Conservation (phyloP, 148 eudicot genomes). For the Oxyria digyna region DNA sequence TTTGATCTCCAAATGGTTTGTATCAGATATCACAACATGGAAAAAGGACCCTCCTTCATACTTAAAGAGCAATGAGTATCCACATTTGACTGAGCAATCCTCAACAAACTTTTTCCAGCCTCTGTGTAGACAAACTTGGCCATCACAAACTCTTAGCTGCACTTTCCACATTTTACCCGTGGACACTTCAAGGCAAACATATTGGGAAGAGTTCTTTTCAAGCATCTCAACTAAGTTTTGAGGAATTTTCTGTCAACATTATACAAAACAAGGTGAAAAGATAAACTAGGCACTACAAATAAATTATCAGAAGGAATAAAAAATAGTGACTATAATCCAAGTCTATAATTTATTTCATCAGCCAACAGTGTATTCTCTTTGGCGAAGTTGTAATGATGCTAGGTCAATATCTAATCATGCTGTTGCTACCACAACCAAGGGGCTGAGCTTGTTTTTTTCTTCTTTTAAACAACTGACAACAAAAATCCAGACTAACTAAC, state of each 20-base stretch:
- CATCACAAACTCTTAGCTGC: background rate
- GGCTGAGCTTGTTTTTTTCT: too few relatives aligned
- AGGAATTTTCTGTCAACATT: background rate
- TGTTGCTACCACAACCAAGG: too few relatives aligned
- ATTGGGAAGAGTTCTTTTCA: background rate
- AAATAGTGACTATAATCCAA: too few relatives aligned
- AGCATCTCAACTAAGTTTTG: background rate
- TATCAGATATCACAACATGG: background rate
- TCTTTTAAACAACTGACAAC: too few relatives aligned
- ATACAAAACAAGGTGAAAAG: too few relatives aligned
- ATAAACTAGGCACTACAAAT: too few relatives aligned
- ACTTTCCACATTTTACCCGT: background rate
- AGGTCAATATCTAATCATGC: too few relatives aligned
- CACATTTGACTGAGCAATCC: background rate
- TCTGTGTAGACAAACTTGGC: background rate
- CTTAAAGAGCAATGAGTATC: background rate
- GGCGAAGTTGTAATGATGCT: too few relatives aligned
- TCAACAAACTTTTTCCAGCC: background rate
- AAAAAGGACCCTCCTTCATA: background rate
- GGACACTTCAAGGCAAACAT: background rate
- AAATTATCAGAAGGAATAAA: too few relatives aligned
- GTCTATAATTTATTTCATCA: too few relatives aligned
- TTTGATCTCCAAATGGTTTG: background rate
- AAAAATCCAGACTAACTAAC: too few relatives aligned
- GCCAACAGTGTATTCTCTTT: too few relatives aligned